Percentiles rank a stretch among this genome's conserved stretches.
Evolutionary conservation across 2,329 filamentous ascomycete species (phyloP).

Genomic region (Apiospora marii): DNA sequence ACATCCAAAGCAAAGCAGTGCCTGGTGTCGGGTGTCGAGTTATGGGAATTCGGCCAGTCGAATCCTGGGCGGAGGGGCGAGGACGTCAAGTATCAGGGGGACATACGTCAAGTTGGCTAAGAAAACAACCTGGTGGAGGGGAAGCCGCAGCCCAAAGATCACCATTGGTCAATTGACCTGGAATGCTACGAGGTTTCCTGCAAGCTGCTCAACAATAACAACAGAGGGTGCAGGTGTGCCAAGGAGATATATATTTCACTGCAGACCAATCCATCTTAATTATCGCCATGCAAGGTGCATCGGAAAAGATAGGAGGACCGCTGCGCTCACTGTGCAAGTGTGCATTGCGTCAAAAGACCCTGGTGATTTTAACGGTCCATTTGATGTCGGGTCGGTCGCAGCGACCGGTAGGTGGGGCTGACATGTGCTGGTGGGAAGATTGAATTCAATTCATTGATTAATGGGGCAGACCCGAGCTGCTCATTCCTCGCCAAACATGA

Average conservation of each 20-base stretch:
- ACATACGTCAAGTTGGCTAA: slow-evolving; percentile 16
- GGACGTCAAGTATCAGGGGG: slow-evolving; percentile 11
- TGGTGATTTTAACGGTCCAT: slow-evolving; percentile 1
- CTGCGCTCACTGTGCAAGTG: not conserved
- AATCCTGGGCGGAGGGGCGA: slow-evolving; percentile 10
- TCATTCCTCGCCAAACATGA: not conserved
- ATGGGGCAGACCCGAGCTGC: not conserved
- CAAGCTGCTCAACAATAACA: slow-evolving; percentile 10
- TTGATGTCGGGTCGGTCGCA: slow-evolving; percentile 2
- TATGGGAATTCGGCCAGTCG: slow-evolving; percentile 10
- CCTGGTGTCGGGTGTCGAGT: not conserved
- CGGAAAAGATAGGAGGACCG: slow-evolving; percentile 1
- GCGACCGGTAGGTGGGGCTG: slow-evolving; percentile 25
- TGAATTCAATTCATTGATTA: not conserved
- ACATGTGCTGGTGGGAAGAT: slow-evolving; percentile 23
- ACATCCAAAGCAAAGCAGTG: not conserved
- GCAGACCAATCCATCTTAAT: slow-evolving; percentile 5
- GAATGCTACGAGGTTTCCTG: slow-evolving; percentile 10
- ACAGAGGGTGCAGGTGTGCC: not conserved
- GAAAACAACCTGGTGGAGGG: slow-evolving; percentile 26
- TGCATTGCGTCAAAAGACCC: slow-evolving; percentile 20
- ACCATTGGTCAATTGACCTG: slow-evolving; percentile 35
- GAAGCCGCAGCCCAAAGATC: slow-evolving; percentile 27
- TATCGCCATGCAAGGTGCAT: slow-evolving; percentile 20
- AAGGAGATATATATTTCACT: not conserved